Conservation (phyloP, 768 basidiomycete genomes). For the Suillus paluster region DNA sequence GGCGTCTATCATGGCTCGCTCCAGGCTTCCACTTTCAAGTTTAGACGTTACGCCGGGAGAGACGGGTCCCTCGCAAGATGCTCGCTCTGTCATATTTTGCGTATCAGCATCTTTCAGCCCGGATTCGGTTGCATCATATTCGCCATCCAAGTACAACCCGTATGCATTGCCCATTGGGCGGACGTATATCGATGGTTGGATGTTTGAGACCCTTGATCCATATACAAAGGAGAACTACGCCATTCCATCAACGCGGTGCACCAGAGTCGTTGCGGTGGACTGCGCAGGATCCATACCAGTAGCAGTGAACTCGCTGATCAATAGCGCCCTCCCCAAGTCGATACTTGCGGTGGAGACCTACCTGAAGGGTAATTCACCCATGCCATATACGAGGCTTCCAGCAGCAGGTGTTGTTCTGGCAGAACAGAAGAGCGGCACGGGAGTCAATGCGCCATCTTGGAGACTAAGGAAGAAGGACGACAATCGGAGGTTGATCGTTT, state of each 20-base stretch:
- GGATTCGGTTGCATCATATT: conserved; percentile 60
- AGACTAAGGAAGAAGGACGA: conserved; percentile 64
- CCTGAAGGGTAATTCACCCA: conserved; percentile 64
- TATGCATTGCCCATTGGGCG: conserved; percentile 75
- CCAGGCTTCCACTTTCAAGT: conserved; percentile 39
- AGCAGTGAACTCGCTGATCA: conserved; percentile 85
- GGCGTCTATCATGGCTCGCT: conserved; percentile 75
- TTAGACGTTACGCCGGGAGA: conserved; percentile 49
- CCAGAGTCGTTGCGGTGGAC: conserved; percentile 83
- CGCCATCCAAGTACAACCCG: conserved; percentile 74
- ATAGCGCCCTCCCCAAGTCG: conserved; percentile 71
- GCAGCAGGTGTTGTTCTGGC: conserved; percentile 61
- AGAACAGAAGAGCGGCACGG: conserved; percentile 44
- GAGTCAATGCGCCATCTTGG: conserved; percentile 49
- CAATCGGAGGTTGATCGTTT: conserved; percentile 56
- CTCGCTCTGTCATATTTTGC: conserved; percentile 73
- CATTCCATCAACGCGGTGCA: conserved; percentile 91
- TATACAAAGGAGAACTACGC: conserved; percentile 93
- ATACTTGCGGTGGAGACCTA: conserved; percentile 77
- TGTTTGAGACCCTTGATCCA: conserved; percentile 94
- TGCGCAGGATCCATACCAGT: conserved; percentile 85
- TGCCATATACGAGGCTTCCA: conserved; percentile 75
- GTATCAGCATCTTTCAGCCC: conserved; percentile 84
- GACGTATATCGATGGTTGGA: conserved; percentile 91
- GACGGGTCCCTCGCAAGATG: conserved; percentile 40